These are phyloP conservation scores for Sarocladiaceae sp. DNA, from an alignment of 2,329 filamentous ascomycete species.

Conservation along the genomic window DNA sequence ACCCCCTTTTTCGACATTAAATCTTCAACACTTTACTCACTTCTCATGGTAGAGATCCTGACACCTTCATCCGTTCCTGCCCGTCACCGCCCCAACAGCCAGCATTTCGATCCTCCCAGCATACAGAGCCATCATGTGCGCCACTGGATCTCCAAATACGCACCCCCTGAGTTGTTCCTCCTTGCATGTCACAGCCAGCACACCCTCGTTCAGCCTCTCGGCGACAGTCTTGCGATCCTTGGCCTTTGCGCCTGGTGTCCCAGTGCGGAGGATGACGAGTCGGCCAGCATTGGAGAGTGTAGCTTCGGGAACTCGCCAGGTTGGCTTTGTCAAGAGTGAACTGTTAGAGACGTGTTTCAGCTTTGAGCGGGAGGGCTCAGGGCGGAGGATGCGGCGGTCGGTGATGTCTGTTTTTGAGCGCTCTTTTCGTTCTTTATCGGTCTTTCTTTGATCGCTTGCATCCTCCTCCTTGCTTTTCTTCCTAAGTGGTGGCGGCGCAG, in stretches of 20 bases:
- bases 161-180: conserved; percentile 64
- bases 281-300: conserved; percentile 65
- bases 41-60: no score
- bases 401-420: conserved; percentile 3
- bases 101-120: conserved; percentile 63
- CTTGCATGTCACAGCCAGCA: conserved; percentile 61
- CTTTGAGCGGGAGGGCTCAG: conserved; percentile 15
- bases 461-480: not conserved
- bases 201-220: conserved; percentile 48
- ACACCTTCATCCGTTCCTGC: conserved; percentile 10
- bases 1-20: not conserved
- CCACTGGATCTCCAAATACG: conserved; percentile 76
- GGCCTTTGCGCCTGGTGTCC: conserved; percentile 28
- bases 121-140: conserved; percentile 77
- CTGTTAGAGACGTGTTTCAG: conserved; percentile 8
- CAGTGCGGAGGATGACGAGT: conserved; percentile 59
- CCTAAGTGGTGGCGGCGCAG: conserved; percentile 35
- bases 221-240: conserved; percentile 41
- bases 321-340: conserved; percentile 25
- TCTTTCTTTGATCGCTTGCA: conserved; percentile 4
- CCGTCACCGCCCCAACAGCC: conserved; percentile 50
- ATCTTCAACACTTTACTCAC: no score
- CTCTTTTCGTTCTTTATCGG: conserved; percentile 6
- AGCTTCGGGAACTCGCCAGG: conserved; percentile 61
- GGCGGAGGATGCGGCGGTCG: conserved; percentile 13